Percentiles rank a stretch among this genome's conserved stretches.
Conservation (phyloP, 345 rosid species). For the Salix caprea region DNA sequence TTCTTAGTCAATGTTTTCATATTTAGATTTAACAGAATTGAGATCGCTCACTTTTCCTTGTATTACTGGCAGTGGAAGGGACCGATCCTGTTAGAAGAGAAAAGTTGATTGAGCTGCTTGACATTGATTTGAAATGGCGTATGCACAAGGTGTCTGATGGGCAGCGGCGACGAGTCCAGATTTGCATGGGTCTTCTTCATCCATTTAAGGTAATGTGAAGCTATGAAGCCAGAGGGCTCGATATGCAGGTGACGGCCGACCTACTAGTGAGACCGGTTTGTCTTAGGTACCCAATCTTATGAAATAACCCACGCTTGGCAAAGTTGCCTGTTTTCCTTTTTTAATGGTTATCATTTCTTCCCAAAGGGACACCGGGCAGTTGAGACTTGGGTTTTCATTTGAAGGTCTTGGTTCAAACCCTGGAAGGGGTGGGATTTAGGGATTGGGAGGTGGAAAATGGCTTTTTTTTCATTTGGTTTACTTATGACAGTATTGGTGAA, state of each 20-base stretch:
- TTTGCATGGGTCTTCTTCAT: conserved; percentile 95
- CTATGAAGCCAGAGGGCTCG: not conserved
- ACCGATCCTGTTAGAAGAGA: conserved; percentile 82
- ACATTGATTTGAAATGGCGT: conserved; percentile 88
- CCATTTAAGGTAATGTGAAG: conserved; percentile 65
- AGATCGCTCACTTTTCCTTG: not conserved
- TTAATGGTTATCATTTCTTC: not conserved
- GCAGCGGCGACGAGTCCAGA: conserved; percentile 92
- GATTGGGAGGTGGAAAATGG: not conserved
- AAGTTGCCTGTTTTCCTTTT: not conserved
- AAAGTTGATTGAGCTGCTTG: conserved; percentile 84
- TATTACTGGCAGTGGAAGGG: conserved; percentile 67
- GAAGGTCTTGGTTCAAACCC: not conserved
- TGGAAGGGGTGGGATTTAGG: not conserved
- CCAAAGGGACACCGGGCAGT: not conserved
- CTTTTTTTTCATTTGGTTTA: not conserved
- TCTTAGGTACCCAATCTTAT: not conserved
- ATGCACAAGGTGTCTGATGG: conserved; percentile 99
- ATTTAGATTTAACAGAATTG: not conserved
- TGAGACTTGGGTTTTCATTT: not conserved
- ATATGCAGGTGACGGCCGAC: not conserved
- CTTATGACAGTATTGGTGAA: not conserved
- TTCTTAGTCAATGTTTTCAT: not conserved
- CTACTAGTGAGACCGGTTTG: not conserved
- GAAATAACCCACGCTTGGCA: not conserved